Percentiles rank a stretch among this genome's conserved stretches.
Evolutionary conservation across 176 grass and related monocot species (phyloP).

Genomic region (Zea mays): DNA sequence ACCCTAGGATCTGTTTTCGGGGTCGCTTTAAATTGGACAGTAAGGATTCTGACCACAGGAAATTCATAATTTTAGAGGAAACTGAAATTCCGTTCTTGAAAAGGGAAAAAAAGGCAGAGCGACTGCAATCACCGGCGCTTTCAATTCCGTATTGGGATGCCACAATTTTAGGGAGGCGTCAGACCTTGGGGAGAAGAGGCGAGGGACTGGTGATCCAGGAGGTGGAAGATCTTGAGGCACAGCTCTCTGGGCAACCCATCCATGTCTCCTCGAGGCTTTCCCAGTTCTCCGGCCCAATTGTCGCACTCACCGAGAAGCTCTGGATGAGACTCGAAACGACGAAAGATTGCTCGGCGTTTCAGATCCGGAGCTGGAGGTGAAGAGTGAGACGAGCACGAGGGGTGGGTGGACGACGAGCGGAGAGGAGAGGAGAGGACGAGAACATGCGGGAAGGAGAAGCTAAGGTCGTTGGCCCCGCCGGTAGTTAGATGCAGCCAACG

Average conservation of each 20-base stretch:
- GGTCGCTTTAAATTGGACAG: neutral
- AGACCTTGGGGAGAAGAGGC: slow-evolving; percentile 71
- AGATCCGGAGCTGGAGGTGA: slow-evolving; percentile 23
- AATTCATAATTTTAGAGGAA: neutral
- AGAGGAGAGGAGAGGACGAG: neutral
- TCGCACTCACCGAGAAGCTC: neutral
- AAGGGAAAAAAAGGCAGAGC: neutral
- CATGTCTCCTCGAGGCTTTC: slow-evolving; percentile 27
- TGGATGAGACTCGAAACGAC: too few species aligned
- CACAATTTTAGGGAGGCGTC: neutral
- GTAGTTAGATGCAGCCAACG: slow-evolving; percentile 49
- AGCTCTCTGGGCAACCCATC: slow-evolving; percentile 63
- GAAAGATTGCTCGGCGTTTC: neutral
- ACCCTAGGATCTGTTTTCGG: neutral
- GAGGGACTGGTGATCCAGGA: slow-evolving; percentile 66
- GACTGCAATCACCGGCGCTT: neutral
- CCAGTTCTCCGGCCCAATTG: neutral
- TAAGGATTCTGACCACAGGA: neutral
- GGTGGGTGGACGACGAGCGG: slow-evolving; percentile 15
- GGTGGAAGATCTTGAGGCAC: slow-evolving; percentile 73
- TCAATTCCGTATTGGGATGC: neutral
- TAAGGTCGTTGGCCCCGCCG: slow-evolving; percentile 40
- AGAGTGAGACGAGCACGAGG: neutral
- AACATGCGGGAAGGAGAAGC: slow-evolving; percentile 47
- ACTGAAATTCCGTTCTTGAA: neutral